Conservation (phyloP, 306 rosid species). For the Gynostemma pentaphyllum region DNA sequence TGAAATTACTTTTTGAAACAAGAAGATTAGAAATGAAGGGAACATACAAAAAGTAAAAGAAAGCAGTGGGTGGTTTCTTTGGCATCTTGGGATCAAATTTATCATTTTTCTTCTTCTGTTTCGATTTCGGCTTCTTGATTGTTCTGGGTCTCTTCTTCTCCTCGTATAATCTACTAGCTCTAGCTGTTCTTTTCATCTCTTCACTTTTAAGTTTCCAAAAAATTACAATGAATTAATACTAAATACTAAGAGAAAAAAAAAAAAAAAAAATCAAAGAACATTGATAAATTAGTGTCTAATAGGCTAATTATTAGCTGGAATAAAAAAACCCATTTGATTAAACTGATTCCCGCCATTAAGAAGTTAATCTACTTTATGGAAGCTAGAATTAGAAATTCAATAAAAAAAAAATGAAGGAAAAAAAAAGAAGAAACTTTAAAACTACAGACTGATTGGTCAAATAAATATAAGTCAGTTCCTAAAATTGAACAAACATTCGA, state of each 20-base stretch:
- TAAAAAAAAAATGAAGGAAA: neutral
- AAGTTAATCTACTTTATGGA: neutral
- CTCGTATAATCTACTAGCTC: neutral
- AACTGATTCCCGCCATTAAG: neutral
- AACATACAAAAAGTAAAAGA: constrained; percentile 83
- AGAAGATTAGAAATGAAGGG: neutral
- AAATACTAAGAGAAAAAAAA: neutral
- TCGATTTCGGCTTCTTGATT: constrained; percentile 36
- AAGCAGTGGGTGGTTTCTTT: constrained; percentile 96
- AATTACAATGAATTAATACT: neutral
- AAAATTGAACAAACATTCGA: neutral
- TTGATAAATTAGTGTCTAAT: neutral
- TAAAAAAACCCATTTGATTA: too few relatives aligned
- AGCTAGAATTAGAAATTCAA: too few relatives aligned
- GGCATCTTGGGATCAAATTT: constrained; percentile 72
- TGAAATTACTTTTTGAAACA: constrained; percentile 5
- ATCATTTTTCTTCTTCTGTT: constrained; percentile 41
- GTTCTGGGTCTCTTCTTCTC: constrained; percentile 24
- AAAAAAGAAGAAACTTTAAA: neutral
- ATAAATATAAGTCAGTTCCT: neutral
- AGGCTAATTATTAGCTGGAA: too few relatives aligned
- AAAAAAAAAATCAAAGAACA: neutral
- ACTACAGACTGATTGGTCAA: neutral
- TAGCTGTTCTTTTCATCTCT: constrained; percentile 5
- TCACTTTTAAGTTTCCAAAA: constrained; percentile 2